Evolutionary conservation across 2,329 filamentous ascomycete species (phyloP), one percentile per base, ranked within the genome.

Genomic region (Talaromyces amestolkiae): DNA sequence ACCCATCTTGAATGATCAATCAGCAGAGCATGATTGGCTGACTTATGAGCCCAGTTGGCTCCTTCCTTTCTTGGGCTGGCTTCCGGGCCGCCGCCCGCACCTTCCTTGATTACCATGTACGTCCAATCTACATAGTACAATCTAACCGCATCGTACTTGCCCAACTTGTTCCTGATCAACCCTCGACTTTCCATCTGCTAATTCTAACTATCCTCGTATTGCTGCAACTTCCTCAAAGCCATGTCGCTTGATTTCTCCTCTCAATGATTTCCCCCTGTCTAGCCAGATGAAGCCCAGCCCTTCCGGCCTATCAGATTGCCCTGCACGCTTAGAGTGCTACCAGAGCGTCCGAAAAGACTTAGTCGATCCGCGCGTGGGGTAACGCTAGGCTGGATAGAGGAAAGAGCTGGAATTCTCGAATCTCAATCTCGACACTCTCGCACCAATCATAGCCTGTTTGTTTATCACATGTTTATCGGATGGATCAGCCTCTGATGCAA

Each of bases 391-490:
- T 33, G 8, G 22, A 11, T 13, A 27, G 4, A 9, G 56, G 3
- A 59, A 43, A 33, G 24, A 59, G 9, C 39, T 59, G 39, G 27
- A 33, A 43, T 45, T 13, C 15, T 43, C 37, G 56, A 45, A 59
- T 33, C 19, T 17, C 56, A 10, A 22, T 22, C 56, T 43, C 19
- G 35, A 43, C 19, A 13, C n/a, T 9, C n/a, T 59, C 39, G 13
- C 19, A 10, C 56, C 56, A 59, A 59, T 59, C 39, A 59, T 15
- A 27, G 15, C 1, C 15, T 11, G 22, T 31, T 11, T 15, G 22
- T 9, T 11, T 59, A 59, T 59, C 56, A 59, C 56, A 59, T 43
- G 37, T 58, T 58, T 58, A 43, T 58, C 37, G 54, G 2, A 27
- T 27, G 31, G 31, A 58, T 22, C n/a, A n/a, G 53, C 53, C 35